Evolutionary conservation across 805 yeast genomes (phyloP).

Genomic region (Kuraishia molischiana): DNA sequence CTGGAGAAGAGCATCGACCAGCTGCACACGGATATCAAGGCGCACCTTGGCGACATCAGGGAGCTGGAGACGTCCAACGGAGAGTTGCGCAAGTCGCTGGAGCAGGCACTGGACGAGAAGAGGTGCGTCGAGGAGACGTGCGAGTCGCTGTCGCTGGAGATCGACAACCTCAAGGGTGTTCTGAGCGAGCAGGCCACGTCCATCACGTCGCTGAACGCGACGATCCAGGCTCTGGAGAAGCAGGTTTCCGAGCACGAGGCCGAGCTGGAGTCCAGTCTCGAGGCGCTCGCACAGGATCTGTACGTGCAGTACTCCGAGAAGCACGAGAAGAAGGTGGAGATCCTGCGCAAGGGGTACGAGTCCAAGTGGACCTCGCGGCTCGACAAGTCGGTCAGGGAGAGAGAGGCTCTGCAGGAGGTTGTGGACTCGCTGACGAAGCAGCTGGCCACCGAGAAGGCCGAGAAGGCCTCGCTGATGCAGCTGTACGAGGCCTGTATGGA

Average conservation of each 20-base stretch:
- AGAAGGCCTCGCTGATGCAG: constrained; percentile 45
- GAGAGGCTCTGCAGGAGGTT: constrained; percentile 36
- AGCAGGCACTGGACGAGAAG: background rate
- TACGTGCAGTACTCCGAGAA: constrained; percentile 69
- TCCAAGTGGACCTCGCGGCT: constrained; percentile 37
- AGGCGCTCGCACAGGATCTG: constrained; percentile 57
- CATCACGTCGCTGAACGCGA: constrained; percentile 8
- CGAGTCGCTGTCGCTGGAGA: background rate
- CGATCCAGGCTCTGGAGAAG: constrained; percentile 15
- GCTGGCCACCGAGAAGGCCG: constrained; percentile 40
- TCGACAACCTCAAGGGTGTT: background rate
- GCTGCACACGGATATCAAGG: background rate
- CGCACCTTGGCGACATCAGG: background rate
- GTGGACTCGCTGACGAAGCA: constrained; percentile 40
- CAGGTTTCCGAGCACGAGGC: constrained; percentile 28
- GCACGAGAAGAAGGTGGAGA: constrained; percentile 62
- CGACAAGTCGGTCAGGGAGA: constrained; percentile 30
- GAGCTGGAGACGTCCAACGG: too few species aligned
- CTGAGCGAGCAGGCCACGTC: constrained; percentile 1
- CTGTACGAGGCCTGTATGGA: constrained; percentile 31
- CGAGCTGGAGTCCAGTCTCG: constrained; percentile 43
- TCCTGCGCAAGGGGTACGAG: constrained; percentile 50
- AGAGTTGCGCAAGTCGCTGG: background rate
- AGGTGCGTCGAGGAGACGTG: background rate
- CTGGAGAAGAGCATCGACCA: background rate